Conservation (phyloP, 1,284 basidiomycete species). For the Athelia sp. region DNA sequence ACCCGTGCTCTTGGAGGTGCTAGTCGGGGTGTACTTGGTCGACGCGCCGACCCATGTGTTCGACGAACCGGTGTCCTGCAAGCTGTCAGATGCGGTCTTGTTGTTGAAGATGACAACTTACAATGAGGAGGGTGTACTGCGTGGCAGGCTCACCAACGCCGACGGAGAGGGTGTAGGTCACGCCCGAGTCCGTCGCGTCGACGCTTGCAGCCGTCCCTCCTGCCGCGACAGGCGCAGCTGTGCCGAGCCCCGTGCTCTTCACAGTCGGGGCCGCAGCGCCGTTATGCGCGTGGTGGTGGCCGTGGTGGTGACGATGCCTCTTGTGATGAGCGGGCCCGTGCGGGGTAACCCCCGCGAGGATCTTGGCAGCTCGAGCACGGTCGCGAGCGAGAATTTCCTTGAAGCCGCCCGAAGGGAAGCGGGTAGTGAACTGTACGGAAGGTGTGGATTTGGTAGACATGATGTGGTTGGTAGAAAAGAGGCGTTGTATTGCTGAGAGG, state of each 20-base stretch:
- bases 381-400: constrained; percentile 49
- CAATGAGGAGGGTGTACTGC: constrained; percentile 45
- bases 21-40: constrained; percentile 10
- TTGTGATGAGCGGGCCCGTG: constrained; percentile 39
- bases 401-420: constrained; percentile 31
- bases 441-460: neutral
- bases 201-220: constrained; percentile 6
- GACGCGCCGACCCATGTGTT: constrained; percentile 21
- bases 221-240: constrained; percentile 24
- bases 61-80: constrained; percentile 18
- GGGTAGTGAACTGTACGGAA: constrained; percentile 38
- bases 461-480: neutral
- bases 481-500: neutral
- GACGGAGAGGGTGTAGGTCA: constrained; percentile 40
- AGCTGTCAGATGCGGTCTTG: no score
- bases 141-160: constrained; percentile 44
- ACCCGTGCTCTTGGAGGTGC: constrained; percentile 9
- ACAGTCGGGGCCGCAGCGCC: constrained; percentile 8
- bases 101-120: no score
- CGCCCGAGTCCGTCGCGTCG: constrained; percentile 19
- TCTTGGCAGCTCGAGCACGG: constrained; percentile 46
- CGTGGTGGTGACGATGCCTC: constrained; percentile 19
- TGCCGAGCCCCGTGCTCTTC: constrained; percentile 36
- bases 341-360: constrained; percentile 42
- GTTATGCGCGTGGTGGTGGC: constrained; percentile 15